phyloP scores from a whole-genome alignment of 129 eudicot species.

The Rutidosis leptorrhynchoides region DNA sequence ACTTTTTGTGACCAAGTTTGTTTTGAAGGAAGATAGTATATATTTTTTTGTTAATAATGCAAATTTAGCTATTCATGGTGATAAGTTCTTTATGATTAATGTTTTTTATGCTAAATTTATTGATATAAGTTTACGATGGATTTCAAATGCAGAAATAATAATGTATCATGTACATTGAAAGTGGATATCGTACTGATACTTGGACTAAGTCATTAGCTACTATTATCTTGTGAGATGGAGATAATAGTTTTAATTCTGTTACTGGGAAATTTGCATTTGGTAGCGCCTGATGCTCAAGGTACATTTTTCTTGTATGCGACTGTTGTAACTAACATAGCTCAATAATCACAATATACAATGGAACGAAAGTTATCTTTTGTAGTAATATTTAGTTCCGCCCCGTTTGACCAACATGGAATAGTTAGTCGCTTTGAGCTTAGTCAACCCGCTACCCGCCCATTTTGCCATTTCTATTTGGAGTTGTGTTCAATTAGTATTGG shows the following conservation, averaged over 20 bases:
- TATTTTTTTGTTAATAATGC: no score
- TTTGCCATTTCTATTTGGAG: neutral
- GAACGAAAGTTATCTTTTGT: neutral
- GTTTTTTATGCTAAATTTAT: neutral
- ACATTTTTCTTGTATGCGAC: conserved; percentile 11
- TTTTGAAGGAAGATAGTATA: no score
- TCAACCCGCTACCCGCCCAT: neutral
- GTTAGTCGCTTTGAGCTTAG: neutral
- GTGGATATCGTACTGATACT: conserved; percentile 17
- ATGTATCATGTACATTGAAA: conserved; percentile 7
- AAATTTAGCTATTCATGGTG: neutral
- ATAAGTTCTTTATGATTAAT: neutral
- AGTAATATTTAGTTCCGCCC: neutral
- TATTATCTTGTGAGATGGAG: conserved; percentile 39
- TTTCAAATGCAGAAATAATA: conserved; percentile 19
- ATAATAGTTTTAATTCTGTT: conserved; percentile 37
- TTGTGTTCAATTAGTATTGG: neutral
- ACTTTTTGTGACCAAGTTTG: no score
- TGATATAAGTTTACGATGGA: neutral
- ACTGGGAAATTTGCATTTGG: conserved; percentile 45
- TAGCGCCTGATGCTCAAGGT: conserved; percentile 78
- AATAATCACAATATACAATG: neutral
- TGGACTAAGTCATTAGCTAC: conserved; percentile 20
- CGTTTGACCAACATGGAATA: neutral
- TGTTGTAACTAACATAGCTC: conserved; percentile 5